Evolutionary conservation across 495 filamentous ascomycete species (phyloP).

Genomic region (Trichocladium uniseriatum): DNA sequence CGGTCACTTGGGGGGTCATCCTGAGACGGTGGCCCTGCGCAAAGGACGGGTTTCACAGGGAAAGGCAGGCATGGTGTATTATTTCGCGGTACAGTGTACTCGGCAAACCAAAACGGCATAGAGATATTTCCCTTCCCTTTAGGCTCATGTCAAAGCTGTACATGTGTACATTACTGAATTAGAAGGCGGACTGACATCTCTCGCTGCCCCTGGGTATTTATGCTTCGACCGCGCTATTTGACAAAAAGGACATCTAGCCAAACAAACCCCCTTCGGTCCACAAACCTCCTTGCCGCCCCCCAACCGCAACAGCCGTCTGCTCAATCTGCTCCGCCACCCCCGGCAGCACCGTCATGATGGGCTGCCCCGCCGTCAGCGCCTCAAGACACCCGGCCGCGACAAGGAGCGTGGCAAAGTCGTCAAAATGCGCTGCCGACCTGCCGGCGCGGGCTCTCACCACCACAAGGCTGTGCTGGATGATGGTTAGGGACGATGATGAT

Average conservation of each 20-base stretch:
- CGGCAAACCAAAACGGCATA: slow-evolving; percentile 24
- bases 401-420: slow-evolving; percentile 12
- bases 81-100: slow-evolving; percentile 24
- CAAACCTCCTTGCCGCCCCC: background rate
- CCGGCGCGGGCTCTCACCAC: slow-evolving; percentile 9
- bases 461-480: slow-evolving; percentile 6
- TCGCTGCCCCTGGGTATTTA: too few relatives aligned
- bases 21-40: background rate
- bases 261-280: background rate
- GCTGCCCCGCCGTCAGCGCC: slow-evolving; percentile 2
- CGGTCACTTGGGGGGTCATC: background rate
- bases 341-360: slow-evolving; percentile 8
- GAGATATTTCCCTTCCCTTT: slow-evolving; percentile 30
- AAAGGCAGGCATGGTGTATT: slow-evolving; percentile 29
- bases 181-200: slow-evolving; percentile 16
- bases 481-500: too few relatives aligned
- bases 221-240: too few relatives aligned
- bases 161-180: slow-evolving; percentile 36
- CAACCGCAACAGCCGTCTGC: too few relatives aligned
- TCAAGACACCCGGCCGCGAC: slow-evolving; percentile 12
- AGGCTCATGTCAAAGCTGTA: slow-evolving; percentile 30
- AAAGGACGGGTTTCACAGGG: slow-evolving; percentile 15
- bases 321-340: slow-evolving; percentile 19
- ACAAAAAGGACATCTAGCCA: too few relatives aligned
- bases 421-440: slow-evolving; percentile 13